A percentile compares a stretch with the other conserved stretches of the same genome.
Conservation (phyloP, 768 basidiomycete genomes). For the Lepiota brunneoincarnata region DNA sequence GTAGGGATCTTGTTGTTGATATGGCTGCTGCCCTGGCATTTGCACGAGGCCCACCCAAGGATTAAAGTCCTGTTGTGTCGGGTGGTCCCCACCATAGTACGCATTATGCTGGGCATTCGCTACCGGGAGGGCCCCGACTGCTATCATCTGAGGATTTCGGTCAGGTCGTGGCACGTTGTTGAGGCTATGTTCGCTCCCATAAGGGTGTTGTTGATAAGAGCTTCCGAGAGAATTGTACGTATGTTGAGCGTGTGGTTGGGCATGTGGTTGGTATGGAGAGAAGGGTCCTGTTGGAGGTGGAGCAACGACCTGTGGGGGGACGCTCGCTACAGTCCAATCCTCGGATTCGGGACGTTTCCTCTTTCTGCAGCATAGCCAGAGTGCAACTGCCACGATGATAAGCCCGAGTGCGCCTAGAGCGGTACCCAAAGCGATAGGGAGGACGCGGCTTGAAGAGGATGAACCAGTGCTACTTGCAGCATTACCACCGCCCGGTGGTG, state of each 20-base stretch:
- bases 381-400: conserved; percentile 21
- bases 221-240: background rate
- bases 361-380: conserved; percentile 28
- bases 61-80: background rate
- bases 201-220: background rate
- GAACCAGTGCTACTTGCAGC: background rate
- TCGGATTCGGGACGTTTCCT: conserved; percentile 28
- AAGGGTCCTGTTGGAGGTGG: background rate
- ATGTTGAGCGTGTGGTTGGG: background rate
- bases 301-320: background rate
- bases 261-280: background rate
- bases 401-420: conserved; percentile 30
- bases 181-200: background rate
- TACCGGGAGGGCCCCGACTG: background rate
- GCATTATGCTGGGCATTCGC: background rate
- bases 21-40: background rate
- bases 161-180: background rate
- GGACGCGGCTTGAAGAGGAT: conserved; percentile 16
- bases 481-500: background rate
- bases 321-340: conserved; percentile 31
- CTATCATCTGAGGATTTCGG: background rate
- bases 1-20: background rate
- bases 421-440: conserved; percentile 32
- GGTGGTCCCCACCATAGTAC: background rate
- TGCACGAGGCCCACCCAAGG: background rate